Evolutionary conservation across 768 basidiomycete genomes (phyloP).

Genomic region (Tricholoma saponaceum): DNA sequence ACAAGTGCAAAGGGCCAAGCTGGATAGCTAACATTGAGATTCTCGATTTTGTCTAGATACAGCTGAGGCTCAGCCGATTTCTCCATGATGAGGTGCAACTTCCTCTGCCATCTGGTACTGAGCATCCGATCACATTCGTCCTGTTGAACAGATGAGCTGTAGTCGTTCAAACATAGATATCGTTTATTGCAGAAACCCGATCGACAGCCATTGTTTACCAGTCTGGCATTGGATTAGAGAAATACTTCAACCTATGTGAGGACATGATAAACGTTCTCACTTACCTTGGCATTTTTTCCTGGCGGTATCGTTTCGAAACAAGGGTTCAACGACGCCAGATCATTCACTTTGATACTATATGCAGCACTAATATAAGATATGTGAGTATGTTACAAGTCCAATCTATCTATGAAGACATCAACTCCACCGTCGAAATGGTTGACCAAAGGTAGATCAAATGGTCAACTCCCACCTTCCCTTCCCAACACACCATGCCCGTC

Average conservation of each 20-base stretch:
- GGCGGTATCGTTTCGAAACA: too few relatives aligned
- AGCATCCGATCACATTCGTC: background rate
- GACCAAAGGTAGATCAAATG: constrained; percentile 10
- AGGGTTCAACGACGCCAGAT: too few relatives aligned
- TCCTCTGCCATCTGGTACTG: background rate
- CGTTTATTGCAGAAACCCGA: too few relatives aligned
- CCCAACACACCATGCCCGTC: constrained; percentile 33
- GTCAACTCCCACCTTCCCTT: constrained; percentile 38
- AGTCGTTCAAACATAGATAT: background rate
- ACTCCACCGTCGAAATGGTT: too few relatives aligned
- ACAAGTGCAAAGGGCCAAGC: background rate
- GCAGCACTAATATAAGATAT: too few relatives aligned
- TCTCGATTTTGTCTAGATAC: background rate
- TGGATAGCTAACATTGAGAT: background rate
- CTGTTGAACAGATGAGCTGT: background rate
- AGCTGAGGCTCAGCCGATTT: background rate
- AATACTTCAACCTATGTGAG: too few relatives aligned
- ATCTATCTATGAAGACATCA: background rate
- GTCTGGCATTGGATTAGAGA: too few relatives aligned
- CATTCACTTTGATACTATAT: too few relatives aligned
- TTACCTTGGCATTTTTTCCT: too few relatives aligned
- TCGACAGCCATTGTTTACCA: too few relatives aligned
- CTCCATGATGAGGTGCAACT: background rate
- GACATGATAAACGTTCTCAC: too few relatives aligned
- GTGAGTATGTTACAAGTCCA: too few relatives aligned